Evolutionary conservation across 345 rosid genomes (phyloP).

Genomic region (Populus alba): DNA sequence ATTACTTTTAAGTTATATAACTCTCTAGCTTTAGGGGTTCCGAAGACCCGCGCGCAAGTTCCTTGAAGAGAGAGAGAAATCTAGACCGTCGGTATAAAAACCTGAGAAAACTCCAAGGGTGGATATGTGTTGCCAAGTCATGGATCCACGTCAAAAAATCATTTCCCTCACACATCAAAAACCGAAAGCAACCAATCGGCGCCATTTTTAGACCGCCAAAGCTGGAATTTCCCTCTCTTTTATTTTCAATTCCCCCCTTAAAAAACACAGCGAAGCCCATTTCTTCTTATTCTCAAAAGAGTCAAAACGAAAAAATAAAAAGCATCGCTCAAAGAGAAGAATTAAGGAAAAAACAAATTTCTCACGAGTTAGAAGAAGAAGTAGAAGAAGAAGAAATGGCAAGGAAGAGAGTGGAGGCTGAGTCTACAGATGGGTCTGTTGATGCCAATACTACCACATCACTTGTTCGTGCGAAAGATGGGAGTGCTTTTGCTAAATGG

Average conservation of each 20-base stretch:
- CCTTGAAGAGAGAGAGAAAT: neutral
- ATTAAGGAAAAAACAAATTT: too few relatives aligned
- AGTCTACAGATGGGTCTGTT: constrained; percentile 1
- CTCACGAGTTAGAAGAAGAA: neutral
- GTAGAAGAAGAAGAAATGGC: constrained; percentile 11
- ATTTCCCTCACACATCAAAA: neutral
- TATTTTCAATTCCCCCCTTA: neutral
- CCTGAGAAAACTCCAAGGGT: neutral
- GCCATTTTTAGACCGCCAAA: neutral
- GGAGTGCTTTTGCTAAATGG: constrained; percentile 89
- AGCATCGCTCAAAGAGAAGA: too few relatives aligned
- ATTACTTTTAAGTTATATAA: too few relatives aligned
- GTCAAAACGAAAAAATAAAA: too few relatives aligned
- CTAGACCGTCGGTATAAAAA: neutral
- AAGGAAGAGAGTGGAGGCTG: constrained; percentile 82
- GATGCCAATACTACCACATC: constrained; percentile 19
- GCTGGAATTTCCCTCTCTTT: neutral
- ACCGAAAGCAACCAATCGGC: neutral
- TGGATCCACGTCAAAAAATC: neutral
- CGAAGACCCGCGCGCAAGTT: neutral
- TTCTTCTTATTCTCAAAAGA: neutral
- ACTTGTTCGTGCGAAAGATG: constrained; percentile 71
- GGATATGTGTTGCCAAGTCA: neutral
- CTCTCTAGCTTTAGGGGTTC: too few relatives aligned
- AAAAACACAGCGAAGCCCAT: neutral